phyloP scores from a whole-genome alignment of 2,329 filamentous ascomycete species.

The Trichocomaceae sp. region DNA sequence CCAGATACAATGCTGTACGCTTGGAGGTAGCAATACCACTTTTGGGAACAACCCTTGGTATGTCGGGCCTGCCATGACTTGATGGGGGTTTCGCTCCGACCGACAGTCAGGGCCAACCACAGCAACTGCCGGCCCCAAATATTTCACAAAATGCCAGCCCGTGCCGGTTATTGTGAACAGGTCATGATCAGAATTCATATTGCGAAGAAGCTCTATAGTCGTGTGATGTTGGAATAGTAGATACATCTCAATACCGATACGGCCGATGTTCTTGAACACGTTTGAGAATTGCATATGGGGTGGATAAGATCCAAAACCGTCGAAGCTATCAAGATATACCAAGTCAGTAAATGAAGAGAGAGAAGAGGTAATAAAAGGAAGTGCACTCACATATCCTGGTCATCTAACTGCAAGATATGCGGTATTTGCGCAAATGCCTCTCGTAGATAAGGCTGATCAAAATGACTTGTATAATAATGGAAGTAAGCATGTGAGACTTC shows the following conservation, averaged over 20 bases:
- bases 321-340: constrained; percentile 58
- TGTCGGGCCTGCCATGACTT: constrained; percentile 91
- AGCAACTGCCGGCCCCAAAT: constrained; percentile 81
- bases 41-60: constrained; percentile 98
- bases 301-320: constrained; percentile 94
- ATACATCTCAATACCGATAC: constrained; percentile 95
- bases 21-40: constrained; percentile 79
- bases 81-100: constrained; percentile 80
- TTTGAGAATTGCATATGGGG: constrained; percentile 97
- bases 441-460: constrained; percentile 88
- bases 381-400: constrained; percentile 86
- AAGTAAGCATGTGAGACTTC: constrained; percentile 96
- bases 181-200: constrained; percentile 79
- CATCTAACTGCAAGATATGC: constrained; percentile 85
- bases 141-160: constrained; percentile 98
- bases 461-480: constrained; percentile 97
- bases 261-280: constrained; percentile 96
- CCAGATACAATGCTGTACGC: constrained; percentile 94
- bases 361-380: neutral
- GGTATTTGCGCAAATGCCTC: constrained; percentile 98
- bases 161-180: constrained; percentile 96
- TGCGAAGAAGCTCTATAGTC: constrained; percentile 84
- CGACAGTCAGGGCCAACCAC: constrained; percentile 86
- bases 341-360: neutral
- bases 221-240: constrained; percentile 97